Evolutionary conservation across 768 basidiomycete genomes (phyloP), one percentile per base, ranked within the genome.

Genomic region (Lenzites betulinus): DNA sequence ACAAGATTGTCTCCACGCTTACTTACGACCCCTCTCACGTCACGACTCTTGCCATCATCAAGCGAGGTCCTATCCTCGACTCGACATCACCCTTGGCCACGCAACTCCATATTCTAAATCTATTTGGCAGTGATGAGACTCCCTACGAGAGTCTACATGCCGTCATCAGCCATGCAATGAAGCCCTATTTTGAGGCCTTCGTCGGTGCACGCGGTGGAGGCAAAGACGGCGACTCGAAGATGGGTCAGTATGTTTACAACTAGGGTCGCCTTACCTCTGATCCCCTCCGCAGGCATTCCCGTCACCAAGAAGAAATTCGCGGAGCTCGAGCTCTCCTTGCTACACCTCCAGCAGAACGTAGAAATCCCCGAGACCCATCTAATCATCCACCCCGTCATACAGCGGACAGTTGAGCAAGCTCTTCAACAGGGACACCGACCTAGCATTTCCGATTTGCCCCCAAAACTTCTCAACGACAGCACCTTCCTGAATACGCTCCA

Each of bases 231-330:
- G 94, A 94, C 70, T 83, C 80, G 44, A 92, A 93, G 75, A 90
- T 93, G 87, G 93, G 92, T 81, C 56, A 43, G 75, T 65, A 7
- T n/a, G 25, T 38, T 11, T 30, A 35, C 41, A 26, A 51, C 11
- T 1, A 23, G 56, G 39, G 15, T 20, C 36, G 20, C 59, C 25
- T 23, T 39, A 54, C 48, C 60, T 52, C 60, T 60, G 13, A 25
- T 51, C 15, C 54, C 48, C 12, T 46, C 28, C 25, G 35, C 68
- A 85, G 88, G 88, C 51, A 98, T 99, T 59, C 97, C 97, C 3
- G 93, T 97, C 83, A 95, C 96, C 47, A 98, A 98, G 84, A 95
- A 95, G 81, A 98, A 98, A 76, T 98, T 98, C 70, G 96, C 97
- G 8, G 97, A 99, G 68, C 87, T 98, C 56, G 96, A 99, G 73